Percentiles rank a stretch among this genome's conserved stretches.
These are phyloP conservation scores for Marasmius sp. DNA, from an alignment of 1,284 basidiomycete genomes.

Conservation along the genomic window DNA sequence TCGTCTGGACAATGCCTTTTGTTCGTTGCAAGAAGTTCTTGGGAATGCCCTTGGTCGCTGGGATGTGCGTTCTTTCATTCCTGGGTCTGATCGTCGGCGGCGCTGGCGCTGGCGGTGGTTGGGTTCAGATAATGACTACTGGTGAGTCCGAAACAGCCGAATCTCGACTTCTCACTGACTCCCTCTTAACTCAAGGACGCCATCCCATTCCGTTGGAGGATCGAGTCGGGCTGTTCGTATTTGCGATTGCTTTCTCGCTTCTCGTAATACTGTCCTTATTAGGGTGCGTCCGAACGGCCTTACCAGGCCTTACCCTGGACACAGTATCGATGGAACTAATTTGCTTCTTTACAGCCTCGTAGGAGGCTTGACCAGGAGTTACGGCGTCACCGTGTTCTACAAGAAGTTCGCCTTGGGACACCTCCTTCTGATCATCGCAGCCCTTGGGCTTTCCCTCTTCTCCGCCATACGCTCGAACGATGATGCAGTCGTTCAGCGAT, in stretches of 20 bases:
- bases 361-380: constrained; percentile 6
- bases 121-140: constrained; percentile 11
- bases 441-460: constrained; percentile 11
- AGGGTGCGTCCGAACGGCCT: constrained; percentile 4
- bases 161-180: neutral
- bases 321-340: neutral
- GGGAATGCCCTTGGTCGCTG: constrained; percentile 11
- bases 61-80: constrained; percentile 13
- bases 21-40: constrained; percentile 13
- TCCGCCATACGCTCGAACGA: constrained; percentile 9
- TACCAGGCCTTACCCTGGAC: neutral
- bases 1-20: constrained; percentile 12
- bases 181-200: neutral
- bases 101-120: constrained; percentile 12
- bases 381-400: constrained; percentile 7
- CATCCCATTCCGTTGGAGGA: constrained; percentile 12
- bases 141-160: neutral
- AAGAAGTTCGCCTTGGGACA: constrained; percentile 7
- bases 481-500: constrained; percentile 5
- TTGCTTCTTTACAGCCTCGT: constrained; percentile 2
- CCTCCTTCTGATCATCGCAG: constrained; percentile 5
- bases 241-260: constrained; percentile 13
- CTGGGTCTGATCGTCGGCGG: constrained; percentile 10
- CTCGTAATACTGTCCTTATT: constrained; percentile 12
- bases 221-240: constrained; percentile 10